phyloP scores from a whole-genome alignment of 2,329 filamentous ascomycete species.

The Nothopassalora personata region DNA sequence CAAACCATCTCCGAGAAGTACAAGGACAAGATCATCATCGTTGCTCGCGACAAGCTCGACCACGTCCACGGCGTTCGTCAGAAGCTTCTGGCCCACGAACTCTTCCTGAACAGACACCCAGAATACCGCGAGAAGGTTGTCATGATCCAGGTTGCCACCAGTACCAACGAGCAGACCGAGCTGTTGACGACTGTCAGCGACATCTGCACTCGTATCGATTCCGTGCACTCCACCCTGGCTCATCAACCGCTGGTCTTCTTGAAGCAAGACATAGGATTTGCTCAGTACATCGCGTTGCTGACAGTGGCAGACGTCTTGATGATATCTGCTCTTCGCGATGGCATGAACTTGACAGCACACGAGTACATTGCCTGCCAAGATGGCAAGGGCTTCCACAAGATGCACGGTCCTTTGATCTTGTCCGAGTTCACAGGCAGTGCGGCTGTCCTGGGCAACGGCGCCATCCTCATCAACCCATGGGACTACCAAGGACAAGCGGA shows the following conservation, averaged over 20 bases:
- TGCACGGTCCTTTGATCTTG: conserved; percentile 81
- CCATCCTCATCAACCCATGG: conserved; percentile 90
- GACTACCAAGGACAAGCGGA: conserved; percentile 76
- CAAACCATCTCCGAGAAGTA: conserved; percentile 76
- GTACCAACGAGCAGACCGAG: conserved; percentile 80
- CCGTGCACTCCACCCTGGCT: conserved; percentile 79
- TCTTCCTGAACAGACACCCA: conserved; percentile 91
- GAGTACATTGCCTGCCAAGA: conserved; percentile 94
- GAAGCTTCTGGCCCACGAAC: conserved; percentile 85
- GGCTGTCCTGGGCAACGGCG: conserved; percentile 72
- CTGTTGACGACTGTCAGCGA: conserved; percentile 84
- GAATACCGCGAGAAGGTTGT: conserved; percentile 84
- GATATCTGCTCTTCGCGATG: conserved; percentile 91
- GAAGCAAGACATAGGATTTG: conserved; percentile 88
- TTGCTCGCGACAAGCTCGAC: conserved; percentile 90
- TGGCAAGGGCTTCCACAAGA: conserved; percentile 69
- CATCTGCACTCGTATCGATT: conserved; percentile 92
- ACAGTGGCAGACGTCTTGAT: conserved; percentile 87
- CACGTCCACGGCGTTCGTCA: conserved; percentile 87
- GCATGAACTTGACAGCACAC: conserved; percentile 94
- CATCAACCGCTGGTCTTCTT: conserved; percentile 92
- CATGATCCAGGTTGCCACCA: conserved; percentile 88
- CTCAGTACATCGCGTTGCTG: conserved; percentile 86
- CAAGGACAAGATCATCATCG: conserved; percentile 81
- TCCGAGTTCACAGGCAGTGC: conserved; percentile 94